phyloP scores from a whole-genome alignment of 2,329 filamentous ascomycete species.

The Aschersonia sp. region DNA sequence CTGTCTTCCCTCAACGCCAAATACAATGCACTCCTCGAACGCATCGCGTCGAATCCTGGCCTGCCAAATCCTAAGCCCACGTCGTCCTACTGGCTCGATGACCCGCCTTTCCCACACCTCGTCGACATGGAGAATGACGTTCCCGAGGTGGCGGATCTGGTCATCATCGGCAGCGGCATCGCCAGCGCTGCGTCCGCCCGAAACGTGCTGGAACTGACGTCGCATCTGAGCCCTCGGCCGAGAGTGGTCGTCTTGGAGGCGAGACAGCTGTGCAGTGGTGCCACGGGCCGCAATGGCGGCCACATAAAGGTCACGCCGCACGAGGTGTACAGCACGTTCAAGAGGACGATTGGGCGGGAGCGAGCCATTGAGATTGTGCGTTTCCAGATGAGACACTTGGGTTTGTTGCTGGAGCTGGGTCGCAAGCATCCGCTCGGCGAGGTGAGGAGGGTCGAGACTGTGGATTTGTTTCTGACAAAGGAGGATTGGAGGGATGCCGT shows the following conservation, averaged over 20 bases:
- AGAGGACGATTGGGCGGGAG: conserved; percentile 14
- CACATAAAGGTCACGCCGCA: conserved; percentile 33
- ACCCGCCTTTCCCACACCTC: conserved; percentile 27
- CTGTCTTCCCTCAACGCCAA: conserved; percentile 13
- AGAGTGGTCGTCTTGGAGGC: conserved; percentile 35
- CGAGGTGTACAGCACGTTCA: conserved; percentile 22
- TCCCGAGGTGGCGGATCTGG: conserved; percentile 27
- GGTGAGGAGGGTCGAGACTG: conserved; percentile 28
- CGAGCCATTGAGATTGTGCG: conserved; percentile 23
- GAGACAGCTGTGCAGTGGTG: conserved; percentile 31
- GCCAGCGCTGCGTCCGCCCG: conserved; percentile 23
- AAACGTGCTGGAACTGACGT: conserved; percentile 12
- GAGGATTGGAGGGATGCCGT: conserved; percentile 18
- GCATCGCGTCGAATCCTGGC: conserved; percentile 19
- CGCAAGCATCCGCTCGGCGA: conserved; percentile 20
- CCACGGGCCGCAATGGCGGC: conserved; percentile 38
- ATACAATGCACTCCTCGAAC: conserved; percentile 13
- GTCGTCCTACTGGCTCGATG: conserved; percentile 29
- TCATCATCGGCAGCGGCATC: conserved; percentile 41
- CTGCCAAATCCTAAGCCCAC: conserved; percentile 27
- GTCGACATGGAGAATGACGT: conserved; percentile 17
- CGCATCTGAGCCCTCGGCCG: conserved; percentile 1
- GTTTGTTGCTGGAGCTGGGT: conserved; percentile 23
- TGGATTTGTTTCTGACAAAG: conserved; percentile 28
- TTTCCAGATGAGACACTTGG: conserved; percentile 29